phyloP scores from a whole-genome alignment of 768 basidiomycete species.

The Kwoniella europaea region DNA sequence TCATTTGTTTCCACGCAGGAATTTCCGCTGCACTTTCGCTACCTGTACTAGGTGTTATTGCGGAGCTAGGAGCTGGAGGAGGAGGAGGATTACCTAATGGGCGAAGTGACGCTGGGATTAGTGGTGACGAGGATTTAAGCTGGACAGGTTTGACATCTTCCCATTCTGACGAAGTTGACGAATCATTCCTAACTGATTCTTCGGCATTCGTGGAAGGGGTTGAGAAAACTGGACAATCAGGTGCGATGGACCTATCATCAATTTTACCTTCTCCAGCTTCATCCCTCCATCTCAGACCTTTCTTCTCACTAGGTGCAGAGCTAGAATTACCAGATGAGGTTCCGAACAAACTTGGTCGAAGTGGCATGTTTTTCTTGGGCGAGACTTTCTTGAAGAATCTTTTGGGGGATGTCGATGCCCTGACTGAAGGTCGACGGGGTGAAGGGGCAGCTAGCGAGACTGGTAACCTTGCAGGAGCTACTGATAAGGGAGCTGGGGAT shows the following conservation, averaged over 20 bases:
- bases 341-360: constrained; percentile 17
- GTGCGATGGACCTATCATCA: constrained; percentile 30
- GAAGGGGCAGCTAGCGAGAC: constrained; percentile 22
- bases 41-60: neutral
- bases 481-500: constrained; percentile 11
- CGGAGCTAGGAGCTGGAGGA: neutral
- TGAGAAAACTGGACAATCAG: constrained; percentile 25
- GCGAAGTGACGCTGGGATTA: constrained; percentile 12
- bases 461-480: constrained; percentile 7
- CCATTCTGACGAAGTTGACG: constrained; percentile 20
- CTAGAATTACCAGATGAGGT: constrained; percentile 10
- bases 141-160: constrained; percentile 13
- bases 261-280: constrained; percentile 45
- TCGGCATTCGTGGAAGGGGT: constrained; percentile 20
- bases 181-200: constrained; percentile 12
- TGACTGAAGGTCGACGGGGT: constrained; percentile 17
- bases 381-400: constrained; percentile 14
- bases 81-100: constrained; percentile 5
- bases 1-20: constrained; percentile 38
- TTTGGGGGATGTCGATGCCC: constrained; percentile 13
- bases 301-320: constrained; percentile 25
- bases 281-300: constrained; percentile 40
- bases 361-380: constrained; percentile 12
- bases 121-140: constrained; percentile 5
- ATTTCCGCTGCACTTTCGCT: constrained; percentile 14